Evolutionary conservation across 1,284 basidiomycete species (phyloP).

Genomic region (Sporisorium iseilematis-ciliati): DNA sequence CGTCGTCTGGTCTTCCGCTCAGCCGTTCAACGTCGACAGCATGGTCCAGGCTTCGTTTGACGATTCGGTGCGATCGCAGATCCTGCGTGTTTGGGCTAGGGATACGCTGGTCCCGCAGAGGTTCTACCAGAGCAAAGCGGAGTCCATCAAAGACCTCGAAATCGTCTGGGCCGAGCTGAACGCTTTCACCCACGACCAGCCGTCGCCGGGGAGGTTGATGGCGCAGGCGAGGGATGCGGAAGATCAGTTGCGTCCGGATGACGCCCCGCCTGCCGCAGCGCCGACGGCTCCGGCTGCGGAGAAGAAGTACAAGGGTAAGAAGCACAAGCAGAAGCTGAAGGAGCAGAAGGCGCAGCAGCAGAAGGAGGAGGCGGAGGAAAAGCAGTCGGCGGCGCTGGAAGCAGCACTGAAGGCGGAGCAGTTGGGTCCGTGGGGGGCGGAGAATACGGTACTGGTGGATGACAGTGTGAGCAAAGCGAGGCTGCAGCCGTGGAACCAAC

Average conservation of each 20-base stretch:
- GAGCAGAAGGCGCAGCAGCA: background rate
- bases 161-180: conserved; percentile 78
- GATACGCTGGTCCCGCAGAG: conserved; percentile 75
- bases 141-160: conserved; percentile 77
- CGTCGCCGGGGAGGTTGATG: conserved; percentile 13
- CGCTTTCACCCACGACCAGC: conserved; percentile 13
- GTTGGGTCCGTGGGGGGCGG: conserved; percentile 73
- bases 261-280: conserved; percentile 4
- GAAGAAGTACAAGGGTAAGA: conserved; percentile 11
- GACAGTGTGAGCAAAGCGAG: conserved; percentile 82
- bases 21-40: conserved; percentile 80
- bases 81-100: conserved; percentile 81
- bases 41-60: conserved; percentile 67
- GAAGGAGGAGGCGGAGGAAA: conserved; percentile 2
- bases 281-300: conserved; percentile 15
- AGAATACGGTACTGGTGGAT: conserved; percentile 83
- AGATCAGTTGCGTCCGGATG: conserved; percentile 32
- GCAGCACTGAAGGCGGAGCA: conserved; percentile 16
- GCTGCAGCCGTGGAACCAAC: conserved; percentile 76
- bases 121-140: conserved; percentile 29
- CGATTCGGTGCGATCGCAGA: conserved; percentile 68
- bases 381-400: conserved; percentile 16
- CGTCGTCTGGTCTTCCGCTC: conserved; percentile 88
- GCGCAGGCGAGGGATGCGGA: conserved; percentile 38
- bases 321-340: conserved; percentile 5